Conservation (phyloP, 106 monocot species). For the Dioscorea alata region DNA sequence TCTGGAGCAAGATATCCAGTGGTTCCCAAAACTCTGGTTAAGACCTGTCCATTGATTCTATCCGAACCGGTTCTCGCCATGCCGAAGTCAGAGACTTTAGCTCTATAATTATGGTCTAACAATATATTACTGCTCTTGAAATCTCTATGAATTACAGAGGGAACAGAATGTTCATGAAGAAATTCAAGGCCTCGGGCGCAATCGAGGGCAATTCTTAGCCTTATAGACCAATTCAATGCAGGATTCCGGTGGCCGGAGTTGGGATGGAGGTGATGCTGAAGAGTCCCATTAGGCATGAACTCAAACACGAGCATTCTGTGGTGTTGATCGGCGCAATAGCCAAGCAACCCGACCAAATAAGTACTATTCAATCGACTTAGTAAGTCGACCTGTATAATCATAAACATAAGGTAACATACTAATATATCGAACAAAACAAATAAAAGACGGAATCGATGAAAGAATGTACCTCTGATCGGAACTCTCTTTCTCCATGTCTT, state of each 20-base stretch:
- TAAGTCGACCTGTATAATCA: slow-evolving; percentile 42
- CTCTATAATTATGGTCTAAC: slow-evolving; percentile 70
- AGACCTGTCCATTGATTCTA: slow-evolving; percentile 78
- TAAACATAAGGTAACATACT: background rate
- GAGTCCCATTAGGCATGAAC: slow-evolving; percentile 78
- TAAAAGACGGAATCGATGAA: background rate
- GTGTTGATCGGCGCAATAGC: slow-evolving; percentile 59
- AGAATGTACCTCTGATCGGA: slow-evolving; percentile 63
- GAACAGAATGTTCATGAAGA: slow-evolving; percentile 69
- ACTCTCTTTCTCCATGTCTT: slow-evolving; percentile 74
- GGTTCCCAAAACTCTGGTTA: slow-evolving; percentile 73
- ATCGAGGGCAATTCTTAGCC: slow-evolving; percentile 80
- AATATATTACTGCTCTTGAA: slow-evolving; percentile 86
- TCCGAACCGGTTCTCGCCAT: slow-evolving; percentile 84
- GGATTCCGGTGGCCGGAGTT: background rate
- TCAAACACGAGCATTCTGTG: slow-evolving; percentile 82
- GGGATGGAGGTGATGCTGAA: slow-evolving; percentile 71
- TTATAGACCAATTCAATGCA: slow-evolving; percentile 55
- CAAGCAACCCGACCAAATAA: slow-evolving; percentile 44
- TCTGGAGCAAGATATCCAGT: slow-evolving; percentile 93
- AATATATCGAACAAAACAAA: background rate
- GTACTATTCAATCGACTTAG: slow-evolving; percentile 34
- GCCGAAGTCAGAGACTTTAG: slow-evolving; percentile 87
- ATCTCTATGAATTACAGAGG: slow-evolving; percentile 88
- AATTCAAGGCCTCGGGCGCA: slow-evolving; percentile 87